A percentile compares a stretch with the other conserved stretches of the same genome.
Evolutionary conservation across 129 eudicot species (phyloP).

Genomic region (Pseudognaphalium luteoalbum): DNA sequence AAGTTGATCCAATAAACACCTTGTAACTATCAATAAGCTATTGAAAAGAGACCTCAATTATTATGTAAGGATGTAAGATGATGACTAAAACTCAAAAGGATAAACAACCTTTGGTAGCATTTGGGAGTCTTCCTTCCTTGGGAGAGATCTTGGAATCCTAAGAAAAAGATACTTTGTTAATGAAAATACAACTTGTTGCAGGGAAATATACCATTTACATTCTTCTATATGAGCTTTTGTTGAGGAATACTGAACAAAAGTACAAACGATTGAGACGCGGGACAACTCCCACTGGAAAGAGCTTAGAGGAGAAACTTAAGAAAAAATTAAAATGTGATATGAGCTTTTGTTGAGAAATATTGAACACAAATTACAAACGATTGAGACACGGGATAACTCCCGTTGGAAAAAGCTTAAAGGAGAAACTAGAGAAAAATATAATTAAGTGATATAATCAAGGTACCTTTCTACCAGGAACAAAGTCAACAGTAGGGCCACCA

Average conservation of each 20-base stretch:
- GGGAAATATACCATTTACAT: slow-evolving; percentile 12
- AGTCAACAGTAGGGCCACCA: slow-evolving; percentile 88
- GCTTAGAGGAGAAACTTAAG: not conserved
- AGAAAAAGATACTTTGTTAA: slow-evolving; percentile 25
- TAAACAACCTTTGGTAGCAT: slow-evolving; percentile 70
- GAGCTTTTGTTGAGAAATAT: not conserved
- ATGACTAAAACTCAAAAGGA: slow-evolving; percentile 8
- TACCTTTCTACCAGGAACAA: slow-evolving; percentile 97
- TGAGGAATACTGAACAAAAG: not conserved
- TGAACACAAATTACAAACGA: not conserved
- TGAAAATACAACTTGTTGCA: slow-evolving; percentile 5
- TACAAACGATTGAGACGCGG: slow-evolving; percentile 4
- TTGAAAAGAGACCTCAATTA: slow-evolving; percentile 8
- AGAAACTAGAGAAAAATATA: not conserved
- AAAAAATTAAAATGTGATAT: not conserved
- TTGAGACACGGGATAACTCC: slow-evolving; percentile 11
- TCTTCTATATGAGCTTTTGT: slow-evolving; percentile 1
- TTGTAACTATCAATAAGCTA: slow-evolving; percentile 17
- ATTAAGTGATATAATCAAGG: slow-evolving; percentile 7
- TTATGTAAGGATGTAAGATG: slow-evolving; percentile 11
- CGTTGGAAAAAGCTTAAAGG: not conserved
- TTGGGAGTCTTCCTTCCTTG: slow-evolving; percentile 94
- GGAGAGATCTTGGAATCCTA: slow-evolving; percentile 82
- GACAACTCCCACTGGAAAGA: slow-evolving; percentile 6
- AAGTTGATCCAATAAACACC: slow-evolving; percentile 15